A percentile compares a stretch with the other conserved stretches of the same genome.
These are phyloP conservation scores for Trametes hirsuta DNA, from an alignment of 1,284 basidiomycete genomes.

Conservation along the genomic window DNA sequence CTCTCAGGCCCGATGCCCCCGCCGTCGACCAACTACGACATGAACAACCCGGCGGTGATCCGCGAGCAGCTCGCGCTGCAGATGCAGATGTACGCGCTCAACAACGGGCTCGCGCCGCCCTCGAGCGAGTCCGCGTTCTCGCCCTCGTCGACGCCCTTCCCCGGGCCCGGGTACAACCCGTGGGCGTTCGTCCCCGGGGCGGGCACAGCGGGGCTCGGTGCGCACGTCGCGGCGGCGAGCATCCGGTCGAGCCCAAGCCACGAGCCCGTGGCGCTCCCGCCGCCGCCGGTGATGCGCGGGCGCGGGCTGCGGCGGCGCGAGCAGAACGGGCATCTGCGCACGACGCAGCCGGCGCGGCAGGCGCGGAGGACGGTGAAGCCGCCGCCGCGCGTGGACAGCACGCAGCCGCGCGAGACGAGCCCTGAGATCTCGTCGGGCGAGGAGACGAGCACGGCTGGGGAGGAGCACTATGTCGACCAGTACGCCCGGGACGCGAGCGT, in stretches of 20 bases:
- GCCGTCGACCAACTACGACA: conserved; percentile 51
- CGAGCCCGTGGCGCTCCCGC: conserved; percentile 62
- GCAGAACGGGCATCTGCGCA: conserved; percentile 40
- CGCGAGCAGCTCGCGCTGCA: conserved; percentile 71
- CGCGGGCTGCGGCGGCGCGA: conserved; percentile 42
- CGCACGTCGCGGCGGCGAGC: conserved; percentile 45
- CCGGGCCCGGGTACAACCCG: conserved; percentile 58
- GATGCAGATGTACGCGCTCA: conserved; percentile 77
- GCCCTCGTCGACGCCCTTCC: conserved; percentile 72
- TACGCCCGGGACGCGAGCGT: conserved; percentile 39
- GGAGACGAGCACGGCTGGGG: conserved; percentile 52
- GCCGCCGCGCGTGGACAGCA: conserved; percentile 77
- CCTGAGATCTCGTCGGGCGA: conserved; percentile 67
- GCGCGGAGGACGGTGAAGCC: conserved; percentile 47
- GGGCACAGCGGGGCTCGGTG: conserved; percentile 36
- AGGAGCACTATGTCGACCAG: conserved; percentile 52
- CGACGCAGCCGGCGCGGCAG: conserved; percentile 32
- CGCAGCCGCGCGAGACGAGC: conserved; percentile 77
- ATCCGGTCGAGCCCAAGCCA: conserved; percentile 77
- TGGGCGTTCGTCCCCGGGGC: conserved; percentile 65
- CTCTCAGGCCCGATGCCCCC: conserved; percentile 43
- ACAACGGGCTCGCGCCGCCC: conserved; percentile 55
- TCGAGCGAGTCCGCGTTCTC: conserved; percentile 73
- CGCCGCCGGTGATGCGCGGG: conserved; percentile 40
- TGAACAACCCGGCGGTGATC: conserved; percentile 53